Percentiles rank a stretch among this genome's conserved stretches.
phyloP scores from a whole-genome alignment of 164 flowering plant genomes.

The Dillenia turbinata region DNA sequence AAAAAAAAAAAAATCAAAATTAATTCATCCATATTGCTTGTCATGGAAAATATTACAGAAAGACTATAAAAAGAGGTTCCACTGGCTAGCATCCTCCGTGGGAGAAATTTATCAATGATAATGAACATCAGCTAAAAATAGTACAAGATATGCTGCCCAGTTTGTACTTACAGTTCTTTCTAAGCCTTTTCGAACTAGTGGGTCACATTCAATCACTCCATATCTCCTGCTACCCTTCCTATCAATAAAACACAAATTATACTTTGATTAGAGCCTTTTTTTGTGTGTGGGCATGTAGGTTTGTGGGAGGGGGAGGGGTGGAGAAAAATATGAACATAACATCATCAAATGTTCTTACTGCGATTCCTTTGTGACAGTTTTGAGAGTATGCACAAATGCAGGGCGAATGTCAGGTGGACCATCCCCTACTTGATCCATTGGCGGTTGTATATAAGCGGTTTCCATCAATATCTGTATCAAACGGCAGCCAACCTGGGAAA shows the following conservation, averaged over 20 bases:
- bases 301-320: background rate
- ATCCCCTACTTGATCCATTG: conserved; percentile 58
- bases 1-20: background rate
- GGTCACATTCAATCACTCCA: conserved; percentile 57
- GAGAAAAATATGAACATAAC: background rate
- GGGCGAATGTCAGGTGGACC: conserved; percentile 83
- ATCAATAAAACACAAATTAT: conserved; percentile 7
- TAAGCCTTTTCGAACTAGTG: conserved; percentile 43
- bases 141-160: too few species aligned
- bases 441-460: conserved; percentile 90
- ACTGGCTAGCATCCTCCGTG: too few species aligned
- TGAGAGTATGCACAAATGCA: conserved; percentile 71
- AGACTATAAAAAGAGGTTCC: too few species aligned
- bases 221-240: conserved; percentile 53
- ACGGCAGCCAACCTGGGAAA: conserved; percentile 80
- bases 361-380: conserved; percentile 32
- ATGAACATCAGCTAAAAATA: too few species aligned
- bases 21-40: background rate
- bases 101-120: too few species aligned
- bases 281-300: background rate
- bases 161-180: conserved; percentile 48
- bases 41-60: too few species aligned
- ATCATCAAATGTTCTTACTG: conserved; percentile 27
- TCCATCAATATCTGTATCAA: conserved; percentile 70
- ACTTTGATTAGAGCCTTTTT: background rate